phyloP scores from a whole-genome alignment of 2,329 filamentous ascomycete genomes.

The Endoconidiophora laricicola region DNA sequence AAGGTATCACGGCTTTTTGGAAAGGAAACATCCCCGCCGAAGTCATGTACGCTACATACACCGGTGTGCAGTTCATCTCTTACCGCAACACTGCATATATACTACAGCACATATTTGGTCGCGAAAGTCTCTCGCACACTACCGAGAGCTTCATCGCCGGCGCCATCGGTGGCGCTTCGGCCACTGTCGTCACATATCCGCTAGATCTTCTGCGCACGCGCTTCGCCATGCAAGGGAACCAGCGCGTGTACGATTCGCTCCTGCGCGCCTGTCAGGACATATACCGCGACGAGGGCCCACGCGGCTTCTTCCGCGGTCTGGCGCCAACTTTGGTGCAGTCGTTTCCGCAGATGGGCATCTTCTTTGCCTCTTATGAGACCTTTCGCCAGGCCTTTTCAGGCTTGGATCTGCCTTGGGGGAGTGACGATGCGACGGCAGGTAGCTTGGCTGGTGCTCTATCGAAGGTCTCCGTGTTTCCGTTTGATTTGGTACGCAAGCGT shows the following conservation, averaged over 20 bases:
- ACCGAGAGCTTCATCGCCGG: conserved; percentile 70
- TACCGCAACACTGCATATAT: conserved; percentile 62
- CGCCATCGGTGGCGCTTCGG: conserved; percentile 63
- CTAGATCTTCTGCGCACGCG: conserved; percentile 84
- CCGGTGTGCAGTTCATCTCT: conserved; percentile 72
- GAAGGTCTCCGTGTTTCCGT: conserved; percentile 81
- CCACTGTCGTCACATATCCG: conserved; percentile 76
- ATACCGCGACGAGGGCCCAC: conserved; percentile 50
- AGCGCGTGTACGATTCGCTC: conserved; percentile 64
- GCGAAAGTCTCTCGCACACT: conserved; percentile 39
- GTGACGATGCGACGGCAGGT: conserved; percentile 70
- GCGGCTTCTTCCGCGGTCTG: conserved; percentile 79
- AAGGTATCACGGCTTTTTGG: conserved; percentile 80
- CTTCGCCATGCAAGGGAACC: conserved; percentile 81
- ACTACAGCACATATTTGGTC: conserved; percentile 32
- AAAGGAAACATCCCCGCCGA: conserved; percentile 96
- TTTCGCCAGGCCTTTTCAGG: conserved; percentile 43
- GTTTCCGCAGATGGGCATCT: conserved; percentile 90
- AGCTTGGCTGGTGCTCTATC: conserved; percentile 61
- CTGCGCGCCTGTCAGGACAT: conserved; percentile 56
- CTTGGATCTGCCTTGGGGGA: conserved; percentile 49
- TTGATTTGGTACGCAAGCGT: conserved; percentile 83
- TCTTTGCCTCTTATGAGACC: conserved; percentile 79
- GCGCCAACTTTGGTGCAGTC: conserved; percentile 72
- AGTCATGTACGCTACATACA: conserved; percentile 83